Conservation (phyloP, 2,329 filamentous ascomycete genomes). For the Ophiostoma himal-ulmi region DNA sequence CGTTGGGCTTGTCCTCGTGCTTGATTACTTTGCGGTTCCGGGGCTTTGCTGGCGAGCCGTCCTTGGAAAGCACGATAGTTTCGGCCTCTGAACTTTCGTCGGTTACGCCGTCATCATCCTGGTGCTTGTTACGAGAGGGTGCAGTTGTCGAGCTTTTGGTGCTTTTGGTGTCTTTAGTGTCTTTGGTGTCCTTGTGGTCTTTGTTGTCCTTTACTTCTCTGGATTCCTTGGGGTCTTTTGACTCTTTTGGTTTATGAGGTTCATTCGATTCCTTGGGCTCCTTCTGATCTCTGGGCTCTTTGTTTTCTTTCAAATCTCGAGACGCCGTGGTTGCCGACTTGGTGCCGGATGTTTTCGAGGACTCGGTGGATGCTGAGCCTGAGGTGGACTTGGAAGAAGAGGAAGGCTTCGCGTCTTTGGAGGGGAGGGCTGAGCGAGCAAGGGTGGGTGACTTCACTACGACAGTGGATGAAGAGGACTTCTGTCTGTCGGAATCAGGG, state of each 20-base stretch:
- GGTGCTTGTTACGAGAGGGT: conserved; percentile 33
- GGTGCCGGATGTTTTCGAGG: not conserved
- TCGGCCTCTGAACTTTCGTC: conserved; percentile 66
- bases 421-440: conserved; percentile 14
- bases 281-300: not conserved
- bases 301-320: conserved; percentile 31
- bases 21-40: conserved; percentile 52
- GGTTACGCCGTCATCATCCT: conserved; percentile 41
- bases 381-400: not conserved
- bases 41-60: conserved; percentile 58
- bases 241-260: not conserved
- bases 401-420: conserved; percentile 22
- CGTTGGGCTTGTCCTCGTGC: conserved; percentile 58
- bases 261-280: not conserved
- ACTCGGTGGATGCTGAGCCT: conserved; percentile 18
- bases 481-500: conserved; percentile 34
- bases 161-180: not conserved
- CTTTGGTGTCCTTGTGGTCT: conserved; percentile 26
- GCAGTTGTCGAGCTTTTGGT: conserved; percentile 27
- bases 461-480: conserved; percentile 29
- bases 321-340: conserved; percentile 26
- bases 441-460: conserved; percentile 28
- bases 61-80: conserved; percentile 58
- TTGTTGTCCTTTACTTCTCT: conserved; percentile 26
- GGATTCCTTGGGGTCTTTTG: not conserved